Percentiles rank a stretch among this genome's conserved stretches.
These are phyloP conservation scores for Hericium erinaceus DNA, from an alignment of 768 basidiomycete genomes.

Conservation along the genomic window DNA sequence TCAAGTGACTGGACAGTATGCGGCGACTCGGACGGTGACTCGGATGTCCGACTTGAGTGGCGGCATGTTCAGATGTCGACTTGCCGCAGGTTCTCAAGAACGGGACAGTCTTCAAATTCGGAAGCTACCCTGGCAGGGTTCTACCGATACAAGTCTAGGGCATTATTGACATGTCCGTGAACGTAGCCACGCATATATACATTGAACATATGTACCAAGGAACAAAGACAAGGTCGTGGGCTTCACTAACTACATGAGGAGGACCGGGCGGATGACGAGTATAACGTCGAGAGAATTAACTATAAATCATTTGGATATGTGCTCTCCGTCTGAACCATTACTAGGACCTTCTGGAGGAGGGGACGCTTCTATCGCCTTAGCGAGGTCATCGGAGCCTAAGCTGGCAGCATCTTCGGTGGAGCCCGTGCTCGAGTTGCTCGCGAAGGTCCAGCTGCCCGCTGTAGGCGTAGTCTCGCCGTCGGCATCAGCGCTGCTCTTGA, in stretches of 20 bases:
- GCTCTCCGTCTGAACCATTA: no score
- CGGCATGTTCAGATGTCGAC: not conserved
- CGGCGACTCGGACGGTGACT: not conserved
- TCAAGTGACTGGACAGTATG: not conserved
- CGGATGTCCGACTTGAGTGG: not conserved
- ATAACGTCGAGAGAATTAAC: no score
- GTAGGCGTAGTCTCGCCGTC: slow-evolving; percentile 52
- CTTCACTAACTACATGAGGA: no score
- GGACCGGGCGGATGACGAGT: no score
- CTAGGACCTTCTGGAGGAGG: no score
- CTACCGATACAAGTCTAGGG: not conserved
- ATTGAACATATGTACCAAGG: not conserved
- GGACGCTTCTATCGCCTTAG: not conserved
- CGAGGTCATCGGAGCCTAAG: slow-evolving; percentile 6
- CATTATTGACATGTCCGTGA: not conserved
- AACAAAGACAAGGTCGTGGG: no score
- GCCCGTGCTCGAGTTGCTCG: slow-evolving; percentile 26
- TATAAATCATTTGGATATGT: no score
- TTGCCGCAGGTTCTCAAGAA: not conserved
- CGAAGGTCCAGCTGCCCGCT: slow-evolving; percentile 61
- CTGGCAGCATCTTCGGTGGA: slow-evolving; percentile 7
- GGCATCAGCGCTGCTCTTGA: slow-evolving; percentile 45
- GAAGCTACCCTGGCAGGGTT: not conserved
- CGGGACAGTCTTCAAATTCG: not conserved
- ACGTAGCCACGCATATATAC: not conserved